These are phyloP conservation scores for Scutellaria galericulata DNA, from an alignment of 257 asterid genomes.

Conservation along the genomic window DNA sequence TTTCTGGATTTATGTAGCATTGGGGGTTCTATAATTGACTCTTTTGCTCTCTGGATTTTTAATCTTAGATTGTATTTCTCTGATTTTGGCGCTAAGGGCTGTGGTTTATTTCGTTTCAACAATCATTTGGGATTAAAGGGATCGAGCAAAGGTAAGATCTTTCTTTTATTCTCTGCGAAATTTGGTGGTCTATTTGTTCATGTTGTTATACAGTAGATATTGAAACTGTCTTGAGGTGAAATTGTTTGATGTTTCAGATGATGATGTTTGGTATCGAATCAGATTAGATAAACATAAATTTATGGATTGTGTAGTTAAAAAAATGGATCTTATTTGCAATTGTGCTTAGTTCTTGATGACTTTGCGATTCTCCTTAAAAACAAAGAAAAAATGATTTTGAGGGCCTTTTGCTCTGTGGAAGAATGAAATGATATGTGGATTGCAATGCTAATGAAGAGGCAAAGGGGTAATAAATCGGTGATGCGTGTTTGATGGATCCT, in stretches of 20 bases:
- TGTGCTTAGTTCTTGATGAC: constrained; percentile 13
- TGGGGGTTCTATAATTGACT: constrained; percentile 23
- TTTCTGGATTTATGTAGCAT: background rate
- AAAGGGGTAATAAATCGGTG: no score
- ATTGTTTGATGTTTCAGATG: background rate
- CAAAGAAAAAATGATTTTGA: background rate
- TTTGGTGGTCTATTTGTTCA: background rate
- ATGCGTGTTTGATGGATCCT: no score
- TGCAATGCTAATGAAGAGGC: background rate
- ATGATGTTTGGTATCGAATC: background rate
- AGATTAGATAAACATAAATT: constrained; percentile 4
- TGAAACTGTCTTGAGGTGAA: background rate
- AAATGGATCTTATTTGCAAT: constrained; percentile 12
- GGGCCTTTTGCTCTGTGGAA: background rate
- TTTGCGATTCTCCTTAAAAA: background rate
- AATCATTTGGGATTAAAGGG: constrained; percentile 27
- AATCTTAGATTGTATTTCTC: constrained; percentile 35
- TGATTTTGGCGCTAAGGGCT: constrained; percentile 29
- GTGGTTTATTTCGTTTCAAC: constrained; percentile 26
- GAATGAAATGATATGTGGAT: background rate
- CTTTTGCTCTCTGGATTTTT: constrained; percentile 15
- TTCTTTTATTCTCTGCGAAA: constrained; percentile 18
- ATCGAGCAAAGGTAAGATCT: constrained; percentile 36
- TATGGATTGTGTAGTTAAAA: background rate
- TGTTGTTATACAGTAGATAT: background rate